Percentiles rank a stretch among this genome's conserved stretches.
Conservation (phyloP, 2,329 filamentous ascomycete genomes). For the Ceratocystis alfenasii region DNA sequence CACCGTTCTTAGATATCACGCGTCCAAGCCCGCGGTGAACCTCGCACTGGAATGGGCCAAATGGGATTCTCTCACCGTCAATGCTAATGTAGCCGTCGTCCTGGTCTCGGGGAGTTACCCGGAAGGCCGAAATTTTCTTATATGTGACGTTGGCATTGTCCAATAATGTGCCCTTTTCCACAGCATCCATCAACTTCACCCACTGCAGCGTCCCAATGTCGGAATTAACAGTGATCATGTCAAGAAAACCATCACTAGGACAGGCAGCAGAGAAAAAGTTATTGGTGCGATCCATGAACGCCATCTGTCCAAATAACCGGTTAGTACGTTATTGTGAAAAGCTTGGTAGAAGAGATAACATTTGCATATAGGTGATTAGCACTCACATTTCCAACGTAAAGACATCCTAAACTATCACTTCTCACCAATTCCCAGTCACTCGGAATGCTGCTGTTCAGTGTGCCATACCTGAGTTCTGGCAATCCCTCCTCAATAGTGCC, state of each 20-base stretch:
- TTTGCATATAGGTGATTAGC: neutral
- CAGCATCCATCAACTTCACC: slow-evolving; percentile 55
- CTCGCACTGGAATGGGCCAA: slow-evolving; percentile 83
- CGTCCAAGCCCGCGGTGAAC: slow-evolving; percentile 71
- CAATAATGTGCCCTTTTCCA: slow-evolving; percentile 66
- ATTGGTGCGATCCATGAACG: slow-evolving; percentile 74
- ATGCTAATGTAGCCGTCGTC: slow-evolving; percentile 79
- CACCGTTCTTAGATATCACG: slow-evolving; percentile 64
- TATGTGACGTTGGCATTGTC: slow-evolving; percentile 68
- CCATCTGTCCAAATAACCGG: slow-evolving; percentile 47
- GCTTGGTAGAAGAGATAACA: neutral
- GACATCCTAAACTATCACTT: slow-evolving; percentile 72
- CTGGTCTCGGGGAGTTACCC: slow-evolving; percentile 63
- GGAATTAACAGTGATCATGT: slow-evolving; percentile 70
- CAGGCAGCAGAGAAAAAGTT: slow-evolving; percentile 81
- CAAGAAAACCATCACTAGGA: slow-evolving; percentile 73
- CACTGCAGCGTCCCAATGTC: slow-evolving; percentile 56
- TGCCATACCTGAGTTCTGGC: slow-evolving; percentile 66
- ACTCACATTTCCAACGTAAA: slow-evolving; percentile 79
- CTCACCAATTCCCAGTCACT: slow-evolving; percentile 62
- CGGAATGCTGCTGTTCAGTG: slow-evolving; percentile 63
- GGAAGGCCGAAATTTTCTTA: slow-evolving; percentile 75
- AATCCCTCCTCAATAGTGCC: slow-evolving; percentile 39
- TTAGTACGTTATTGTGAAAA: neutral
- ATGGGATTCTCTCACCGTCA: slow-evolving; percentile 79